phyloP scores from a whole-genome alignment of 345 rosid species.

The Litchi chinensis region DNA sequence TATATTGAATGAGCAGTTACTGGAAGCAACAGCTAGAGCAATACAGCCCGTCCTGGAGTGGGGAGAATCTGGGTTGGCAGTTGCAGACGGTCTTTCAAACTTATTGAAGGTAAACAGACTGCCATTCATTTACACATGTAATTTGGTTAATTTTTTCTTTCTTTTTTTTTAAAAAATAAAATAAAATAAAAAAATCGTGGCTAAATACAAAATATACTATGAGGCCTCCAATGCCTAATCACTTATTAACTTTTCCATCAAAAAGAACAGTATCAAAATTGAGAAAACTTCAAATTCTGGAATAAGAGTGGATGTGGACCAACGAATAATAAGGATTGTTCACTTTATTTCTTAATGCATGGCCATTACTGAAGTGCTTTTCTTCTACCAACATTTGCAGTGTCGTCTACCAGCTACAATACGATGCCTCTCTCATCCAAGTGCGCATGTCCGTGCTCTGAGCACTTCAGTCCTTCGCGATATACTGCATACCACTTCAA shows the following conservation, averaged over 20 bases:
- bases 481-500: constrained; percentile 57
- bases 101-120: constrained; percentile 66
- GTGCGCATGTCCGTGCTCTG: constrained; percentile 93
- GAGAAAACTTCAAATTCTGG: neutral
- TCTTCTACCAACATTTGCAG: constrained; percentile 48
- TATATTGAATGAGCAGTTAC: constrained; percentile 53
- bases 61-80: constrained; percentile 89
- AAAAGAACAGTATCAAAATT: neutral
- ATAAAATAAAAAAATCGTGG: too few species aligned
- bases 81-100: constrained; percentile 90
- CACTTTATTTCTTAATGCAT: neutral
- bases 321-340: neutral
- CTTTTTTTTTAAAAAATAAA: too few species aligned
- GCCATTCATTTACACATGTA: neutral
- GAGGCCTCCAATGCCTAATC: neutral
- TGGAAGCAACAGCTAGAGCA: constrained; percentile 97
- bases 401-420: constrained; percentile 88
- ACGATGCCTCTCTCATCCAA: constrained; percentile 85
- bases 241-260: neutral
- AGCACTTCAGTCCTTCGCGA: constrained; percentile 83
- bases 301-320: neutral
- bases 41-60: constrained; percentile 74
- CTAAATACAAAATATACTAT: neutral
- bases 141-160: too few species aligned
- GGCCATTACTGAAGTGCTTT: constrained; percentile 11